A percentile compares a stretch with the other conserved stretches of the same genome.
Conservation (phyloP, 371 early-diverging fungal species). For the Apophysomyces sp. region DNA sequence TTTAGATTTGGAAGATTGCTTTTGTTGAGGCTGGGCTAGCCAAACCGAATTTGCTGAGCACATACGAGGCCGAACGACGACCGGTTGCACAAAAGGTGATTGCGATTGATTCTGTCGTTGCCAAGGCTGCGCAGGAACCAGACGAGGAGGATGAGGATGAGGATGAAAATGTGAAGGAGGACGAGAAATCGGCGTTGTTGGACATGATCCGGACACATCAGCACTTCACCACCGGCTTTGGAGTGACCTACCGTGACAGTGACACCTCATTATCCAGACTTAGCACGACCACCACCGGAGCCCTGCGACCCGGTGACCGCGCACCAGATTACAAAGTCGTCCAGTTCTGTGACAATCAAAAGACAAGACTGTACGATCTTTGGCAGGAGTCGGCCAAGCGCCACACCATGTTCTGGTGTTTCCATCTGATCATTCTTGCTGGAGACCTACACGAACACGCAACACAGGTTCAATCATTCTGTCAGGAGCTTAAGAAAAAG, state of each 20-base stretch:
- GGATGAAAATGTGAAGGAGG: neutral
- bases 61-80: neutral
- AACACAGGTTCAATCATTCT: neutral
- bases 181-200: neutral
- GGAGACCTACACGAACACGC: neutral
- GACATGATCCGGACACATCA: neutral
- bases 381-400: neutral
- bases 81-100: constrained; percentile 1
- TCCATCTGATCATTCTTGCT: neutral
- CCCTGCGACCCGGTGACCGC: neutral
- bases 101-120: constrained; percentile 1
- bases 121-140: neutral
- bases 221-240: constrained; percentile 3
- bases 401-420: neutral
- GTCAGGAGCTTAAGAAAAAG: neutral
- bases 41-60: neutral
- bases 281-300: neutral
- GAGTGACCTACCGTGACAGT: neutral
- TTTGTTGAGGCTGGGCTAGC: neutral
- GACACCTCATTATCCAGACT: neutral
- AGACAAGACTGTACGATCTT: neutral
- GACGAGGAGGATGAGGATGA: neutral
- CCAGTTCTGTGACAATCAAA: neutral
- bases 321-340: constrained; percentile 1
- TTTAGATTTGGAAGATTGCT: constrained; percentile 1